These are phyloP conservation scores for Boletellus dicymbophilus DNA, from an alignment of 1,284 basidiomycete species.

Conservation along the genomic window DNA sequence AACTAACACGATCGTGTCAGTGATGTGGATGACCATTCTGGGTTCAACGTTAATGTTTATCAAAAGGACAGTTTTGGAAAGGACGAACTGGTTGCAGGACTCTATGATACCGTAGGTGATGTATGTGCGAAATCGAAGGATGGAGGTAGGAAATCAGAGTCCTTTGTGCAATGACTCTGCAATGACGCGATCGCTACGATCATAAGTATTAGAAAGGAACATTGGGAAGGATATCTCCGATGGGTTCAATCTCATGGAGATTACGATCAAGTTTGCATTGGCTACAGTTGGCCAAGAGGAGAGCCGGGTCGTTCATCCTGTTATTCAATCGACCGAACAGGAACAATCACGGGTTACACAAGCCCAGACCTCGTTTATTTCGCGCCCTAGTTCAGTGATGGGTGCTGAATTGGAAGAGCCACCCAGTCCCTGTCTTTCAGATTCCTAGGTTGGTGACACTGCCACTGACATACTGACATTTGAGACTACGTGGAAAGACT, in stretches of 20 bases:
- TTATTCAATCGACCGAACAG: background rate
- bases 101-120: background rate
- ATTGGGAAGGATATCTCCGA: background rate
- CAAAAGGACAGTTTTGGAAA: background rate
- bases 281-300: no score
- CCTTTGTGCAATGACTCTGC: no score
- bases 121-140: background rate
- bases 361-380: no score
- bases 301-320: background rate
- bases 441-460: background rate
- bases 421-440: no score
- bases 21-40: background rate
- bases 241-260: background rate
- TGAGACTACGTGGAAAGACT: background rate
- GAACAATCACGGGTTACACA: no score
- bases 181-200: no score
- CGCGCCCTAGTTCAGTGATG: no score
- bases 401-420: no score
- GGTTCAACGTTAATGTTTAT: background rate
- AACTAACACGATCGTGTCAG: no score
- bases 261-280: background rate
- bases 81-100: background rate
- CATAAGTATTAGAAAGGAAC: background rate
- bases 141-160: background rate
- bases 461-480: background rate